Evolutionary conservation across 139 green algal genomes (phyloP).

Genomic region (Chlorella sp.): DNA sequence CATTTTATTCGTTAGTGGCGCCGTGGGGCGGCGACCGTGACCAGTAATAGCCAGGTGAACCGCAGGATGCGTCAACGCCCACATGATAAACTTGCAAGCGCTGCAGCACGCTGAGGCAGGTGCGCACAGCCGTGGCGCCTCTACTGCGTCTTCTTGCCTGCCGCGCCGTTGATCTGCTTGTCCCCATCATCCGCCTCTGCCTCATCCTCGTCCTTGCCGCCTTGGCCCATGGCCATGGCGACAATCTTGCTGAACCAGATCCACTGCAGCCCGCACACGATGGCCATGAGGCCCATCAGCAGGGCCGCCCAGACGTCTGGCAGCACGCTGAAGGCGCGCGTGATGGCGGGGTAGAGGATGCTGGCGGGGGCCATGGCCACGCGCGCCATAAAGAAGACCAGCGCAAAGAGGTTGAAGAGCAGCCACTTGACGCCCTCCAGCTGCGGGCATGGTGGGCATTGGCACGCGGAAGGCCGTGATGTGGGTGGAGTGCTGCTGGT

Average conservation of each 20-base stretch:
- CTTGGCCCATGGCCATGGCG: conserved; percentile 13
- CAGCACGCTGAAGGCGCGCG: conserved; percentile 11
- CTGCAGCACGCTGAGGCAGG: no score
- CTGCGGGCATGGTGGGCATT: conserved; percentile 3
- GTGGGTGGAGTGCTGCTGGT: no score
- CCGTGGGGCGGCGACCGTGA: no score
- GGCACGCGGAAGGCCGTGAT: no score
- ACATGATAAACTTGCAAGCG: no score
- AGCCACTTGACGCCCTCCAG: conserved; percentile 19
- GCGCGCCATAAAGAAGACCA: conserved; percentile 24
- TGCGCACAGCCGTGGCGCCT: no score
- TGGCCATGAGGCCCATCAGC: conserved; percentile 27
- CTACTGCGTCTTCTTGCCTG: background rate
- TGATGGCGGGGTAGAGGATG: conserved; percentile 20
- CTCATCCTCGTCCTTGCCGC: background rate
- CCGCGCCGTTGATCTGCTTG: background rate
- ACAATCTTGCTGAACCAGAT: conserved; percentile 46
- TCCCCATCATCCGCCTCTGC: background rate
- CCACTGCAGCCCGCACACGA: conserved; percentile 40
- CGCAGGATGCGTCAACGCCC: no score
- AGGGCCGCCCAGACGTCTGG: conserved; percentile 11
- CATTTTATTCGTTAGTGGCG: no score
- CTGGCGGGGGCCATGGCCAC: conserved; percentile 11
- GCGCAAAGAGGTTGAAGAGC: conserved; percentile 32
- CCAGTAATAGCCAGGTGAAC: no score